Percentiles rank a stretch among this genome's conserved stretches.
Evolutionary conservation across 2,329 filamentous ascomycete species (phyloP).

Genomic region (Purpureocillium lavendulum): DNA sequence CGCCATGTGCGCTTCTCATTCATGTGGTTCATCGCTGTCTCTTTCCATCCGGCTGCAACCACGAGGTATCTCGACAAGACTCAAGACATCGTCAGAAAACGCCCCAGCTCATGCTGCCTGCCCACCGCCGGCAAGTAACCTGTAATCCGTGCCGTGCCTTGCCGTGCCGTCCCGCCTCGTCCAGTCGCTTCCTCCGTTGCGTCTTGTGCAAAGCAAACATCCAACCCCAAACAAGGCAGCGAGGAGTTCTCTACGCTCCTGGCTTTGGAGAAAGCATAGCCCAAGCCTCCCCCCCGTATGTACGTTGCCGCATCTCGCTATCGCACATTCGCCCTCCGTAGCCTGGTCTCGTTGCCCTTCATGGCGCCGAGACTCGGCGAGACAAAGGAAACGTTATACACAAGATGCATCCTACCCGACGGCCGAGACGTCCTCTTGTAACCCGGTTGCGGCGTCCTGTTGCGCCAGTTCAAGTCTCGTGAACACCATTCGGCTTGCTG

Average conservation of each 20-base stretch:
- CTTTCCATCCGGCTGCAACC: slow-evolving; percentile 3
- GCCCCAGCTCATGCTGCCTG: slow-evolving; percentile 9
- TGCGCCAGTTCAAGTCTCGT: not conserved
- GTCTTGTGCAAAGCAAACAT: slow-evolving; percentile 6
- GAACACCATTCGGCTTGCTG: slow-evolving; percentile 7
- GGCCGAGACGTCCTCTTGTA: too few relatives aligned
- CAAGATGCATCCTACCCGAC: too few relatives aligned
- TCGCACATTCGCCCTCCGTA: too few relatives aligned
- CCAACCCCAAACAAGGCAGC: slow-evolving; percentile 5
- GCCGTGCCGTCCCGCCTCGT: too few relatives aligned
- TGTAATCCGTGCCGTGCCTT: not conserved
- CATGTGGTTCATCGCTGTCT: slow-evolving; percentile 3
- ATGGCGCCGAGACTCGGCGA: too few relatives aligned
- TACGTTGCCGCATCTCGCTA: too few relatives aligned
- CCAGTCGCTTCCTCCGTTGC: not conserved
- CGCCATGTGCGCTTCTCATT: not conserved
- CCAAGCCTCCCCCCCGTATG: too few relatives aligned
- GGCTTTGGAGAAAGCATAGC: too few relatives aligned
- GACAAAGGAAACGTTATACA: too few relatives aligned
- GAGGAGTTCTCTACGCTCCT: not conserved
- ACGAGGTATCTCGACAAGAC: slow-evolving; percentile 10
- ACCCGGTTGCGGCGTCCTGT: too few relatives aligned
- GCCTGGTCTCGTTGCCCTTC: too few relatives aligned
- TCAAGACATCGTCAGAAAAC: slow-evolving; percentile 7
- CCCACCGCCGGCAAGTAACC: not conserved